Evolutionary conservation across 306 rosid species (phyloP).

Genomic region (Malus orientalis): DNA sequence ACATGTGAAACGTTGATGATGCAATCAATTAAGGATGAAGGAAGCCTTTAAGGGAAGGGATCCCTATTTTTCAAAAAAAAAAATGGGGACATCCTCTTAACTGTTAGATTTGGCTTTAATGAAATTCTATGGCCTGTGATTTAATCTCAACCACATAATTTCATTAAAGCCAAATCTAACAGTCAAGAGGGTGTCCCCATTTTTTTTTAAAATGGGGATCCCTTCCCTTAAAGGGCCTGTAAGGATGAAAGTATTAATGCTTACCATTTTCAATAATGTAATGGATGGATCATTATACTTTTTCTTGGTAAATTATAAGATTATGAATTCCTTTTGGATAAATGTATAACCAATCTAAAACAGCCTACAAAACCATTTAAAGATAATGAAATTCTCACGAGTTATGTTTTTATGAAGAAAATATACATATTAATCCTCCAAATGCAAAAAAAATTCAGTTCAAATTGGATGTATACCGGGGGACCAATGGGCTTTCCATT

Average conservation of each 20-base stretch:
- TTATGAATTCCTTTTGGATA: slow-evolving; percentile 24
- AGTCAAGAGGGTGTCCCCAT: too few relatives aligned
- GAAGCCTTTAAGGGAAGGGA: too few relatives aligned
- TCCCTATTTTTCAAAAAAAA: too few relatives aligned
- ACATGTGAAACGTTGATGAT: not conserved
- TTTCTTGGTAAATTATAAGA: slow-evolving; percentile 12
- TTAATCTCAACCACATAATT: too few relatives aligned
- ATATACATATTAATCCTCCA: too few relatives aligned
- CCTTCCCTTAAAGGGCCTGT: not conserved
- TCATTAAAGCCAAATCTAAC: too few relatives aligned
- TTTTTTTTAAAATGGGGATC: too few relatives aligned
- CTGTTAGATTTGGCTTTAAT: too few relatives aligned
- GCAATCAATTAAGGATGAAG: not conserved
- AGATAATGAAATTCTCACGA: not conserved
- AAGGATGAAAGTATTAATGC: not conserved
- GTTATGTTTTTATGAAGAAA: not conserved
- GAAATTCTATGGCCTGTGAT: too few relatives aligned
- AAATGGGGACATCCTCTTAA: too few relatives aligned
- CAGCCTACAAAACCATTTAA: slow-evolving; percentile 2
- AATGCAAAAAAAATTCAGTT: not conserved
- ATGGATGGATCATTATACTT: slow-evolving; percentile 27
- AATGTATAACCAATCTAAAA: slow-evolving; percentile 16
- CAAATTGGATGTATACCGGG: slow-evolving; percentile 13
- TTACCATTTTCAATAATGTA: slow-evolving; percentile 38
- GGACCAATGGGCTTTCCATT: slow-evolving; percentile 44